These are phyloP conservation scores for Roridomyces roridus DNA, from an alignment of 768 basidiomycete genomes.

Conservation along the genomic window DNA sequence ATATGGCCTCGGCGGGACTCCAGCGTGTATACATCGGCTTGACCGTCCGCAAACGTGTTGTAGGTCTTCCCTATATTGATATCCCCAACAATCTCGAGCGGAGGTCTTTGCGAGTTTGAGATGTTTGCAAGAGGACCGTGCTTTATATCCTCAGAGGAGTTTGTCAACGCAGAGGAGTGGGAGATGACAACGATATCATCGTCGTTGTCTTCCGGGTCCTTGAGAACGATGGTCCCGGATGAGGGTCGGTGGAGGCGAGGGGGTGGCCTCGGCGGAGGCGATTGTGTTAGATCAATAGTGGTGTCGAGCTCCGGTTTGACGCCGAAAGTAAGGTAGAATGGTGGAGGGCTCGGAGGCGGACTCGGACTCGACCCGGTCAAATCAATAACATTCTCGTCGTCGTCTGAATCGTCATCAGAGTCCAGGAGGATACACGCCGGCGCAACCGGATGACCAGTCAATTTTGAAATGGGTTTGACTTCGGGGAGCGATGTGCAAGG, in stretches of 20 bases:
- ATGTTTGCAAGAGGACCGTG: constrained; percentile 7
- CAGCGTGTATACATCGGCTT: constrained; percentile 6
- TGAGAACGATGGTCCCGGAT: neutral
- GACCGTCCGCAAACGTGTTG: constrained; percentile 9
- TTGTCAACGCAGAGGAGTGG: neutral
- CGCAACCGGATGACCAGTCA: neutral
- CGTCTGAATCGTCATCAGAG: neutral
- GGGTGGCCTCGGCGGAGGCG: neutral
- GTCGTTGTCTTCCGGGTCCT: neutral
- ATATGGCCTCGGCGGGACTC: constrained; percentile 24
- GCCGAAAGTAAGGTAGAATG: too few relatives aligned
- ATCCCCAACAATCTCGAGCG: neutral
- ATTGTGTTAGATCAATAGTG: neutral
- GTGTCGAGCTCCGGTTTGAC: neutral
- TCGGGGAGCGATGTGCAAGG: neutral
- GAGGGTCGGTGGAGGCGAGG: too few relatives aligned
- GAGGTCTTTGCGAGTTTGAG: constrained; percentile 11
- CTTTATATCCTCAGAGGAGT: neutral
- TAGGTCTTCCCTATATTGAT: constrained; percentile 6
- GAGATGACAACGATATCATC: neutral
- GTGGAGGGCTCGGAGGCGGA: too few relatives aligned
- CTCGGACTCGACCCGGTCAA: too few relatives aligned
- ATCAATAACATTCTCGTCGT: too few relatives aligned
- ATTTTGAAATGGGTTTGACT: neutral
- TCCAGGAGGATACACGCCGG: neutral